These are phyloP conservation scores for Syncephalastrum monosporum DNA, from an alignment of 371 early-diverging fungal genomes.

Conservation along the genomic window DNA sequence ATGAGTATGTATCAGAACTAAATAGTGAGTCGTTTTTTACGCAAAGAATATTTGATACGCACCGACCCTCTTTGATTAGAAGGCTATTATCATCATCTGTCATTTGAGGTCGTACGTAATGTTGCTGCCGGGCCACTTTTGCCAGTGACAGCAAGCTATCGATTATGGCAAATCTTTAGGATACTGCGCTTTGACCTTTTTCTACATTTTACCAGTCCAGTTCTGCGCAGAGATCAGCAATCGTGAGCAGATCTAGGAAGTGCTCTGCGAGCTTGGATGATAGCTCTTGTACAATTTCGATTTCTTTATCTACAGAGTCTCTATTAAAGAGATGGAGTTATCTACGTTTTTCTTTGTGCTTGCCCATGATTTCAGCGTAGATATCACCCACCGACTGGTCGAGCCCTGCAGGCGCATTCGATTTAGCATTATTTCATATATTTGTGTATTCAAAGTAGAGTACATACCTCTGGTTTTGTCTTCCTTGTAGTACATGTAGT, in stretches of 20 bases:
- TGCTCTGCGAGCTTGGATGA: constrained; percentile 53
- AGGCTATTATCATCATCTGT: constrained; percentile 46
- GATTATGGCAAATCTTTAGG: background rate
- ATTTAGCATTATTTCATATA: background rate
- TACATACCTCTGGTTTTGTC: constrained; percentile 58
- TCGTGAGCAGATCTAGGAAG: constrained; percentile 26
- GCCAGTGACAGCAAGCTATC: constrained; percentile 63
- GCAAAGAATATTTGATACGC: constrained; percentile 3
- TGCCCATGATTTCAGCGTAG: constrained; percentile 67
- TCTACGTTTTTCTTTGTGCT: constrained; percentile 15
- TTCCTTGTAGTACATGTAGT: constrained; percentile 73
- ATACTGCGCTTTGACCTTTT: background rate
- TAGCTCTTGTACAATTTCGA: constrained; percentile 68
- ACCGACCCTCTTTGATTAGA: constrained; percentile 65
- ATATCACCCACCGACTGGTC: constrained; percentile 77
- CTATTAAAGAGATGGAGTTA: background rate
- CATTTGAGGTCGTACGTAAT: constrained; percentile 61
- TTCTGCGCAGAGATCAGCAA: constrained; percentile 55
- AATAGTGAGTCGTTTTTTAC: background rate
- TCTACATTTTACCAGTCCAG: constrained; percentile 66
- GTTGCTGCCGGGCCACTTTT: constrained; percentile 52
- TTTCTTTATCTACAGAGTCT: constrained; percentile 57
- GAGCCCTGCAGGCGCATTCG: constrained; percentile 42
- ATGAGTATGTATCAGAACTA: background rate
- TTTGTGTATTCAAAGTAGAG: background rate